Evolutionary conservation across 495 filamentous ascomycete species (phyloP).

Genomic region (Delitschia confertaspora): DNA sequence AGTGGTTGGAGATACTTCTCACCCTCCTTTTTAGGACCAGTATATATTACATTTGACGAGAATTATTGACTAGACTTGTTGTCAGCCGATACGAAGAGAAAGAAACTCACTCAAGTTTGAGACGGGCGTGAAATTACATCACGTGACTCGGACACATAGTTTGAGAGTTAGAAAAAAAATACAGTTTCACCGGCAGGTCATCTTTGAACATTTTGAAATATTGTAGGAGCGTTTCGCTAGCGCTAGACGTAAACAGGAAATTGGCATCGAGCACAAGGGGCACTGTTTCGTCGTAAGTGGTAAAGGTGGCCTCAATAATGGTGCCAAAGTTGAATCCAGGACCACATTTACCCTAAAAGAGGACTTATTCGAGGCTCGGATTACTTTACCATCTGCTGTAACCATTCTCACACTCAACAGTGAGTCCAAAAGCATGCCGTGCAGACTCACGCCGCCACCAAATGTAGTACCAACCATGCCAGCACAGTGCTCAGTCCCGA

Average conservation of each 20-base stretch:
- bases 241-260: not conserved
- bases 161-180: not conserved
- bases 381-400: no score
- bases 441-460: slow-evolving; percentile 1
- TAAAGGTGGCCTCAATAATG: no score
- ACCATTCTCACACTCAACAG: no score
- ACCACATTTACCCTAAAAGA: no score
- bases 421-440: not conserved
- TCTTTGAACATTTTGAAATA: not conserved
- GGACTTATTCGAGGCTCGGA: no score
- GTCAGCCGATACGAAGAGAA: no score
- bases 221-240: not conserved
- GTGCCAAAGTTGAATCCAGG: no score
- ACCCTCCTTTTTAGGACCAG: not conserved
- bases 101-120: no score
- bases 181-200: not conserved
- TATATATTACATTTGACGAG: slow-evolving; percentile 1
- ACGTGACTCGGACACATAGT: not conserved
- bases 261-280: not conserved
- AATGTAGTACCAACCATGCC: slow-evolving; percentile 4
- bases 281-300: not conserved
- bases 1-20: not conserved
- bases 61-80: not conserved
- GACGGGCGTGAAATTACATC: no score
- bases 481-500: not conserved